Evolutionary conservation across 169 alveolate genomes (phyloP).

Genomic region (Plasmodium berghei): DNA sequence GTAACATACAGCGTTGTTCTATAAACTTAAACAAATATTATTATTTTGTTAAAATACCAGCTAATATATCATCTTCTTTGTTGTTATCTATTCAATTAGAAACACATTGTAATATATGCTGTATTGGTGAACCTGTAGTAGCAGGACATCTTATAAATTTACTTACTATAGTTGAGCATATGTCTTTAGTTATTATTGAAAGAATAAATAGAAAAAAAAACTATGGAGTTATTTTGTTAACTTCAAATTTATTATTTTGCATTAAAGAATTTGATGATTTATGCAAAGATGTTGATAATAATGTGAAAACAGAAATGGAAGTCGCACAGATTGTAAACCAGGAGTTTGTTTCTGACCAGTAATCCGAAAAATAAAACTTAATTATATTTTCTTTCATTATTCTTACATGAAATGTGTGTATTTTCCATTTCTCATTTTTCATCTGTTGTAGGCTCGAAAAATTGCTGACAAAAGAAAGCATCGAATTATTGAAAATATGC

Average conservation of each 20-base stretch:
- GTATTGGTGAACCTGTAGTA: slow-evolving; percentile 28
- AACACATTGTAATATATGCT: slow-evolving; percentile 58
- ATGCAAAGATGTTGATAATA: slow-evolving; percentile 15
- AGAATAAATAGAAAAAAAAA: slow-evolving; percentile 30
- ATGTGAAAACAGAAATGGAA: not conserved
- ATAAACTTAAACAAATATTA: slow-evolving; percentile 25
- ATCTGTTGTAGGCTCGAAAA: slow-evolving; percentile 9
- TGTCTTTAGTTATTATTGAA: slow-evolving; percentile 21
- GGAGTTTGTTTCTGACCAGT: not conserved
- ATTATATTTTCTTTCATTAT: too few relatives aligned
- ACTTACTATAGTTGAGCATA: slow-evolving; percentile 1
- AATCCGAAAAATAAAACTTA: not conserved
- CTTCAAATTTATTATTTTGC: slow-evolving; percentile 42
- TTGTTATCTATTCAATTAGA: slow-evolving; percentile 25
- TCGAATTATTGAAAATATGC: slow-evolving; percentile 18
- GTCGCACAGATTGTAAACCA: slow-evolving; percentile 11
- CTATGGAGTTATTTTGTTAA: slow-evolving; percentile 29
- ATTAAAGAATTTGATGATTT: slow-evolving; percentile 27
- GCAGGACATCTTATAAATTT: slow-evolving; percentile 13
- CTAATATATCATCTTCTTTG: slow-evolving; percentile 32
- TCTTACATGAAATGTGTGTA: not conserved
- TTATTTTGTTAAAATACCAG: slow-evolving; percentile 23
- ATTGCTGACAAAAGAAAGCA: slow-evolving; percentile 17
- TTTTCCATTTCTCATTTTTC: not conserved
- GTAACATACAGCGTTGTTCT: slow-evolving; percentile 28